Evolutionary conservation across 345 rosid genomes (phyloP), one percentile per base, ranked within the genome.

Genomic region (Punica granatum): DNA sequence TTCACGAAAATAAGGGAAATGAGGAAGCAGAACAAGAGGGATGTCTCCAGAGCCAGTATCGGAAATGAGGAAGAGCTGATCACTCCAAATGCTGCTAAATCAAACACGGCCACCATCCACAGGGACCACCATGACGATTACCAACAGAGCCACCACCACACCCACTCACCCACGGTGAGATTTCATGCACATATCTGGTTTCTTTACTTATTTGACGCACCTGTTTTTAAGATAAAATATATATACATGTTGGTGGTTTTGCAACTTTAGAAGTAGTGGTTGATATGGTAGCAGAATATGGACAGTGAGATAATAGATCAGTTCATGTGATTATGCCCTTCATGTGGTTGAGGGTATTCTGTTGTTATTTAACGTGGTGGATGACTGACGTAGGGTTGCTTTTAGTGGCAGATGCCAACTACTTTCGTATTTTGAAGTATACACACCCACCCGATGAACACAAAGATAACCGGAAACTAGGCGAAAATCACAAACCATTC

Each of bases 21-120:
- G 82, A 88, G 99, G 84, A 91, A 91, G 81, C 96, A 84, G 68
- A 91, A 91, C 85, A 94, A 91, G 83, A 89, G 86, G 77, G 96
- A 93, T 61, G 74, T 70, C 43, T 93, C 97, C 43, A 78, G 99
- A 75, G 96, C 92, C 34, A 91, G 99, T 81, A 84, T 91, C 65
- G 97, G 99, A 16, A 90, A 90, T 25, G 97, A 93, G 66, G 96
- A 93, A 44, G 99, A 90, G 65, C 77, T 89, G 60, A 75, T 85
- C 33, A 79, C 86, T 60, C 87, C 96, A 32, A 86, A 84, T 21
- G 81, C 84, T 39, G 65, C 82, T 7, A 72, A 77, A 42, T 79
- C 75, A 0, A 68, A 64, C 18, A 70, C 48, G 19, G 36, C 49
- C 32, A 42, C 65, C 0, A 42, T 73, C 53, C 60, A 80, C 59